phyloP scores from a whole-genome alignment of 2,329 filamentous ascomycete species.

The Clathrospora elynae region DNA sequence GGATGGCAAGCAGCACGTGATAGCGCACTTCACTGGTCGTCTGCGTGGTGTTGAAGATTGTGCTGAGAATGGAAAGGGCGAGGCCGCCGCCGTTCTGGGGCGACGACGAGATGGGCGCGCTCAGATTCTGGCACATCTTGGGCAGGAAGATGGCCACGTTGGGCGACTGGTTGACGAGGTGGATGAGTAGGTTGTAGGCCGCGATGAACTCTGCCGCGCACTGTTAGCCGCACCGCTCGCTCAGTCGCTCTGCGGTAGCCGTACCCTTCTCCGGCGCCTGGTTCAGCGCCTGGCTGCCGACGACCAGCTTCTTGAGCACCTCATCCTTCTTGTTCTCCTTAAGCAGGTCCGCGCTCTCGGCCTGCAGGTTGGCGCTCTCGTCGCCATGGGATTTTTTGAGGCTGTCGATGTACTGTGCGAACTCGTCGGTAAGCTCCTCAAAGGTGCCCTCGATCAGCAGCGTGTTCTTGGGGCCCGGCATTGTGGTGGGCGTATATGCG shows the following conservation, averaged over 20 bases:
- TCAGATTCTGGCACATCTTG: slow-evolving; percentile 84
- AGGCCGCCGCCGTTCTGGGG: slow-evolving; percentile 83
- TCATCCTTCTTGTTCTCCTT: slow-evolving; percentile 75
- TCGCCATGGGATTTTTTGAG: slow-evolving; percentile 68
- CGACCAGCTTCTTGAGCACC: slow-evolving; percentile 85
- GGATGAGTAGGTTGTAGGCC: slow-evolving; percentile 94
- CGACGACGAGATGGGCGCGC: slow-evolving; percentile 81
- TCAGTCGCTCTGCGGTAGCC: slow-evolving; percentile 12
- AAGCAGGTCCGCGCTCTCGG: slow-evolving; percentile 73
- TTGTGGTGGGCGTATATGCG: slow-evolving; percentile 43
- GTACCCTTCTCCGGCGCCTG: slow-evolving; percentile 83
- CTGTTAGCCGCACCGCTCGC: slow-evolving; percentile 31
- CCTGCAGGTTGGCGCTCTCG: slow-evolving; percentile 58
- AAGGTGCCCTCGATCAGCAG: slow-evolving; percentile 87
- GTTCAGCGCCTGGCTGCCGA: slow-evolving; percentile 77
- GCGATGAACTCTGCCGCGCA: slow-evolving; percentile 76
- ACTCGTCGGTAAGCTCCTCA: slow-evolving; percentile 89
- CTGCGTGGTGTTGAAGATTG: slow-evolving; percentile 93
- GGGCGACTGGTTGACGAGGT: slow-evolving; percentile 85
- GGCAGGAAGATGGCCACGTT: slow-evolving; percentile 86
- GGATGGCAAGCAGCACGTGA: slow-evolving; percentile 86
- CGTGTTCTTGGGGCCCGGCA: slow-evolving; percentile 66
- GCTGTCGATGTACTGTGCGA: slow-evolving; percentile 90
- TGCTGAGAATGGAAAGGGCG: slow-evolving; percentile 87
- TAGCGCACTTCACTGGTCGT: slow-evolving; percentile 74